Evolutionary conservation across 306 rosid genomes (phyloP), one percentile per base, ranked within the genome.

Genomic region (Cucurbita ficifolia): DNA sequence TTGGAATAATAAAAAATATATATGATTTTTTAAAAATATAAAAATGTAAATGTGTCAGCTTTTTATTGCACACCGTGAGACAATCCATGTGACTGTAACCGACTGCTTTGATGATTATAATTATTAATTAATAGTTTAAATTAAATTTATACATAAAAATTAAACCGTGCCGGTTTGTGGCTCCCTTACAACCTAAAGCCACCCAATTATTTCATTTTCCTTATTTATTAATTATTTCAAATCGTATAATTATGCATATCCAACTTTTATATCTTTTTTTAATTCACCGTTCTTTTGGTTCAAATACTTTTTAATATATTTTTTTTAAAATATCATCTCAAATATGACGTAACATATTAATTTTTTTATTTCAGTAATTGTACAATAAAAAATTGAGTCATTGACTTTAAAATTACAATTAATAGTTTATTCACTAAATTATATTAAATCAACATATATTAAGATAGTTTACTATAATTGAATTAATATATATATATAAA

Each of bases 21-120:
- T n/a, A n/a, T n/a, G n/a, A n/a, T 9, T 62, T 8, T 8, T 62
- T 4, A 12, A 5, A 6, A 17, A 39, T 36, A 16, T 14, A 17
- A 38, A 63, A 63, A 67, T 67, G 54, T 43, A 43, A 67, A 67
- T 67, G 72, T 67, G 72, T 67, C 72, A 67, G 39, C 54, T 67
- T 67, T 67, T 45, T 43, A 67, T 67, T 67, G 54, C 54, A 19
- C 10, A 10, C 3, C 7, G 7, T 6, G 54, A 67, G 72, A 67
- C 72, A 67, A 7, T 43, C 72, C 72, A 67, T 67, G 72, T 67
- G 72, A 67, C 10, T 10, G 7, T 40, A 10, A 65, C 53, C 36
- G 6, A 65, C 53, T 17, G 4, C 72, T 21, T 43, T 43, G 2
- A 67, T 67, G 1, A 67, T 67, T 19, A 5, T 21, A 42, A 65